These are phyloP conservation scores for Trametes cinnabarina DNA, from an alignment of 768 basidiomycete species.

Conservation along the genomic window DNA sequence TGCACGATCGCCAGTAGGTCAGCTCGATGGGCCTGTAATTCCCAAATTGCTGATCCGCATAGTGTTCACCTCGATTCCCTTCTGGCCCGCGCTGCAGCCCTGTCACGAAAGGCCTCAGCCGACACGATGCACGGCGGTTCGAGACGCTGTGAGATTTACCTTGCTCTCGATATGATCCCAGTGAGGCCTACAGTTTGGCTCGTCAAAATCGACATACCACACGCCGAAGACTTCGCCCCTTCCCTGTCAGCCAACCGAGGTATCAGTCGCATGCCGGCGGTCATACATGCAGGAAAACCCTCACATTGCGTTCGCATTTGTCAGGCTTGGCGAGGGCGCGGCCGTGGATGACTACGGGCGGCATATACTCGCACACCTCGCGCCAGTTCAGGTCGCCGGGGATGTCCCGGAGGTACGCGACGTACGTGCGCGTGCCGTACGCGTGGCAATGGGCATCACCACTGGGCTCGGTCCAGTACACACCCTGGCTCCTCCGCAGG, in stretches of 20 bases:
- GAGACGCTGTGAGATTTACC: background rate
- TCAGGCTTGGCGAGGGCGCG: constrained; percentile 4
- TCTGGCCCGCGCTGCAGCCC: constrained; percentile 7
- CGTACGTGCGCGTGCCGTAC: constrained; percentile 22
- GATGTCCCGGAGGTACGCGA: constrained; percentile 14
- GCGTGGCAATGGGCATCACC: constrained; percentile 11
- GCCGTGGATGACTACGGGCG: constrained; percentile 14
- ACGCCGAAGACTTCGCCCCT: constrained; percentile 4
- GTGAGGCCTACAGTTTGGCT: constrained; percentile 16
- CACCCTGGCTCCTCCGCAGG: constrained; percentile 7
- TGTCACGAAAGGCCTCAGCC: background rate
- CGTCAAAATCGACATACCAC: constrained; percentile 16
- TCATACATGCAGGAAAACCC: background rate
- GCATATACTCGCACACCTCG: constrained; percentile 18
- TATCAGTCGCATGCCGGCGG: too few relatives aligned
- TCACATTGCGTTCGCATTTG: constrained; percentile 12
- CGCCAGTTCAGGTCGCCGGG: constrained; percentile 11
- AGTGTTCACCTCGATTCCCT: background rate
- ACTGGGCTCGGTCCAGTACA: constrained; percentile 16
- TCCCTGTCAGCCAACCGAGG: background rate
- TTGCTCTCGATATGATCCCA: constrained; percentile 13
- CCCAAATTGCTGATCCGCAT: background rate
- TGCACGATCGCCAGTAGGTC: background rate
- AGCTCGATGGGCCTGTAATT: too few relatives aligned
- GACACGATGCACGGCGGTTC: too few relatives aligned